Evolutionary conservation across 2,329 filamentous ascomycete species (phyloP).

Genomic region (Pezicula rhizophila): DNA sequence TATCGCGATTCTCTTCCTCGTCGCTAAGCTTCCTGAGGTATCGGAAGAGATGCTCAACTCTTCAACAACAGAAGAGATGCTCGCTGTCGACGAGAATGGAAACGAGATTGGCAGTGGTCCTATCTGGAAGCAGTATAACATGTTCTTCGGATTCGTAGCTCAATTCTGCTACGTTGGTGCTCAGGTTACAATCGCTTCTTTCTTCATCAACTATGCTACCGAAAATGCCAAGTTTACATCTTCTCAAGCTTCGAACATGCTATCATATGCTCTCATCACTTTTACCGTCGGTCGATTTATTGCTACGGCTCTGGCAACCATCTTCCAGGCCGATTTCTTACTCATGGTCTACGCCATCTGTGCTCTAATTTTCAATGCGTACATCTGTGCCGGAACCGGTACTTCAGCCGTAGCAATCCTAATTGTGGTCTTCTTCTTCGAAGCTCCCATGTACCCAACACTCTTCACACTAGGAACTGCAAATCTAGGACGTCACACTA

Average conservation of each 20-base stretch:
- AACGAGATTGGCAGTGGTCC: constrained; percentile 39
- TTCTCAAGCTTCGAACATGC: constrained; percentile 55
- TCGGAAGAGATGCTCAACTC: constrained; percentile 35
- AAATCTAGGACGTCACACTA: constrained; percentile 69
- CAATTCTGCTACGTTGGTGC: constrained; percentile 76
- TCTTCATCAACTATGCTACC: constrained; percentile 70
- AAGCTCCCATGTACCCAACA: constrained; percentile 74
- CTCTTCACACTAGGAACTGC: constrained; percentile 74
- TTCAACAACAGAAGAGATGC: constrained; percentile 37
- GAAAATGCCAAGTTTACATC: constrained; percentile 49
- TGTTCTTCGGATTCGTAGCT: constrained; percentile 70
- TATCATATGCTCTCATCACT: constrained; percentile 67
- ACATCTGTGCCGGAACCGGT: constrained; percentile 20
- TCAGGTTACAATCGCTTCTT: constrained; percentile 59
- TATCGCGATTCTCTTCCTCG: constrained; percentile 61
- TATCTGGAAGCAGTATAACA: constrained; percentile 63
- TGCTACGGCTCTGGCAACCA: constrained; percentile 41
- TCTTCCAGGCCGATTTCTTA: constrained; percentile 38
- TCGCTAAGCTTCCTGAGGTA: constrained; percentile 57
- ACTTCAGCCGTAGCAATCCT: constrained; percentile 53
- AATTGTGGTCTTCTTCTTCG: constrained; percentile 70
- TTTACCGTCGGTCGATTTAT: constrained; percentile 69
- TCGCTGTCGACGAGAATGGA: constrained; percentile 53
- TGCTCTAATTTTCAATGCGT: constrained; percentile 36
- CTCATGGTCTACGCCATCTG: constrained; percentile 62